Base-by-base conservation (phyloP, 768 basidiomycete genomes). In the Russula sp. region DNA sequence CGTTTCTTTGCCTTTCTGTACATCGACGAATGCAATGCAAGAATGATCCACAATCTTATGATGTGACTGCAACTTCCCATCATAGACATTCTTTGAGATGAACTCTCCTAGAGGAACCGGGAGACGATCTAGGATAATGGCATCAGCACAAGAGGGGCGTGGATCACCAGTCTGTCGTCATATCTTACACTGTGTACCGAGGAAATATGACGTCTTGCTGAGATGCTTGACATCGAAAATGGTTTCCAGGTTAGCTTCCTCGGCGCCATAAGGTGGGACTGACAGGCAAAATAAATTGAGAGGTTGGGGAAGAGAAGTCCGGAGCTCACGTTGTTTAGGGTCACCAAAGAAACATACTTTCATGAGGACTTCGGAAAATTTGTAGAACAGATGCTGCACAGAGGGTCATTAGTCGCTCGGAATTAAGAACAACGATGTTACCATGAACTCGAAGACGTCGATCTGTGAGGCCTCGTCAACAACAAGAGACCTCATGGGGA, bases 401-500 rank as follows among this genome's bases (percentile, higher is more conserved):
- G 16, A 35, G n/a, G 16, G 48, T 64, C 59, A 50, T 7, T 16
- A 16, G 45, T 42, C 11, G 47, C 11, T n/a, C 4, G 55, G 39
- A 40, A 35, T 49, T 32, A 16, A 27, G 9, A 48, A 39, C 48
- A 10, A 14, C 37, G 31, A 31, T 40, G 56, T 45, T n/a, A 82
- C 81, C 75, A 83, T 68, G 62, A 79, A 82, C 32, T 81, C 79
- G 32, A 77, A 78, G 4, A 76, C 70, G 22, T 78, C 77, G 22
- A 83, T 81, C 57, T 82, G 80, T 8, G 80, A 82, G 2, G 80
- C 82, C 69, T 84, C 82, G 59, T 84, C 82, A n/a, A 84, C 72
- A 18, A 84, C 74, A 3, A 84, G 74, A 18, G 74, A 71, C 31
- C 74, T 75, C 22, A 82, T 70, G 1, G 80, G 80, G 1, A 80